Conservation (phyloP, 2,329 filamentous ascomycete genomes). For the Pseudohalonectria lignicola region DNA sequence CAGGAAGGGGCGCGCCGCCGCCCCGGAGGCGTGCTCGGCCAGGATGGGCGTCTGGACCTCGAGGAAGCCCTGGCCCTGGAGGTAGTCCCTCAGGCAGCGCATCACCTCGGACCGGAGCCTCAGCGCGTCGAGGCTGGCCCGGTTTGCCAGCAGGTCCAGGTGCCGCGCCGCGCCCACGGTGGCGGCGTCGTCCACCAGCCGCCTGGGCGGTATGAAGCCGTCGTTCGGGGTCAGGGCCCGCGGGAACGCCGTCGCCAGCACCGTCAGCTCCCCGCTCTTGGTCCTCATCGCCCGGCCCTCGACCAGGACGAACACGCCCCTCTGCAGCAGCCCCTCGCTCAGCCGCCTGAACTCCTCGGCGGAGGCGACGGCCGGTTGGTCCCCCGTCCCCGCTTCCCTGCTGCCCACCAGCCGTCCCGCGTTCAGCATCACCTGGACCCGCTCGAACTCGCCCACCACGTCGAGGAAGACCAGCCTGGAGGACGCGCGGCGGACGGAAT, state of each 20-base stretch:
- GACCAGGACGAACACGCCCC: constrained; percentile 74
- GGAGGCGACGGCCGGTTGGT: constrained; percentile 13
- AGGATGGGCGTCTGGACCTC: constrained; percentile 91
- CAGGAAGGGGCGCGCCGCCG: constrained; percentile 74
- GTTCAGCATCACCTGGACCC: constrained; percentile 69
- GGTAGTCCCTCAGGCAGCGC: constrained; percentile 60
- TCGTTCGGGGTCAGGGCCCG: constrained; percentile 6
- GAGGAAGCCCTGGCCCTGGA: constrained; percentile 61
- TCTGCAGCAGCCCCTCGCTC: constrained; percentile 56
- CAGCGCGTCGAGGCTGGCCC: constrained; percentile 54
- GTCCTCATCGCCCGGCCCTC: constrained; percentile 62
- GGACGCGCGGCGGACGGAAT: constrained; percentile 58
- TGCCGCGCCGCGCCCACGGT: constrained; percentile 63
- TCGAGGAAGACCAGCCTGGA: constrained; percentile 79
- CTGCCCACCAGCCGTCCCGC: too few species aligned
- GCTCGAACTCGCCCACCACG: constrained; percentile 60
- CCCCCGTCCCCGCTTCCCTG: not conserved
- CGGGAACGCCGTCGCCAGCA: constrained; percentile 62
- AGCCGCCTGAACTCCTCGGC: constrained; percentile 40
- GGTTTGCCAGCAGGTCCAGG: constrained; percentile 74
- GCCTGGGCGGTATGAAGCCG: constrained; percentile 31
- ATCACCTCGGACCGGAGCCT: constrained; percentile 66
- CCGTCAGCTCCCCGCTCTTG: constrained; percentile 61
- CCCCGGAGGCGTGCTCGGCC: constrained; percentile 73
- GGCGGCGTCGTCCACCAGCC: constrained; percentile 59